Evolutionary conservation across 2,329 filamentous ascomycete species (phyloP), one percentile per base, ranked within the genome.

Genomic region (Fusarium vanettenii): DNA sequence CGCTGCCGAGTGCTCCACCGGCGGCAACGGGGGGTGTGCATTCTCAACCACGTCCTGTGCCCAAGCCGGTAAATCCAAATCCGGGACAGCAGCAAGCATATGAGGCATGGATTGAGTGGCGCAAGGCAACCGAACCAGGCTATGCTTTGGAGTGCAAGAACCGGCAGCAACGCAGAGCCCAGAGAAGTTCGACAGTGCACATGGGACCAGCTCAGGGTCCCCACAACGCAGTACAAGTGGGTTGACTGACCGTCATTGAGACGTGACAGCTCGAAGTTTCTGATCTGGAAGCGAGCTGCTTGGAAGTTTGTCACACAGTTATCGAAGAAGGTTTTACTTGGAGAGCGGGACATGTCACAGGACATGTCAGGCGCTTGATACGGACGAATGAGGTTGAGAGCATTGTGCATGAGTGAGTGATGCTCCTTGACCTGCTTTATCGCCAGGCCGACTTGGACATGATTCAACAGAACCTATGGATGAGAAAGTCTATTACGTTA

Each of bases 21-120:
- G 50, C 48, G n/a, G 31, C 48, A 50, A 16, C 64, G 20, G 60
- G 48, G 43, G 33, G 18, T 14, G 20, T 31, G 6, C 31, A 62
- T 37, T 18, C 66, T 18, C 60, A 41, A 2, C 73, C 67, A 25
- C 69, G 62, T 7, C 79, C 79, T 13, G 82, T 82, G 43, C 80
- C 79, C 5, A 87, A 87, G 74, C 86, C 86, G 11, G 81, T 81
- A 5, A 75, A 79, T 33, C 85, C 85, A 55, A 79, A 87, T 68
- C 78, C 86, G 14, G 67, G 76, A 52, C 81, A 82, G 29, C 86
- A 88, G 76, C 84, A 86, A 68, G 80, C 82, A 67, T 88, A 88
- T 75, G 86, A 88, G 78, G 84, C 82, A 39, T 87, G 83, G 72
- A 84, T 88, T 37, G 86, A 88, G 76, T 86, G 84, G 83, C 84